These are phyloP conservation scores for Tricholoma furcatifolium DNA, from an alignment of 768 basidiomycete genomes.

Conservation along the genomic window DNA sequence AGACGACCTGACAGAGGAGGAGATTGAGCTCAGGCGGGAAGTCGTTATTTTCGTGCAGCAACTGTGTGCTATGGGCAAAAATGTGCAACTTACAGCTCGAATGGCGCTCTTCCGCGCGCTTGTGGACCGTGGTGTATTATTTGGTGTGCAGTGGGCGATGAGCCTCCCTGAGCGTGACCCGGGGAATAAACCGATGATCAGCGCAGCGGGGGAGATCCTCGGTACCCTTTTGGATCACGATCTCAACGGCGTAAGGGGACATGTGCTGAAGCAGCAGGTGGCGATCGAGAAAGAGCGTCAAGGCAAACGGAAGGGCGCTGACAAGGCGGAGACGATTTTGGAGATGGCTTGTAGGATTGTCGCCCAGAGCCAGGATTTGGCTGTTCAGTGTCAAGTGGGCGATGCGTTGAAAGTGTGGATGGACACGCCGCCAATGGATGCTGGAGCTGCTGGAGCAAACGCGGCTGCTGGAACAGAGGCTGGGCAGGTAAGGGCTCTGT, in stretches of 20 bases:
- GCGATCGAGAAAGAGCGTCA: conserved; percentile 68
- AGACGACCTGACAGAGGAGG: conserved; percentile 53
- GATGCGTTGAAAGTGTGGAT: conserved; percentile 84
- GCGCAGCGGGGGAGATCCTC: conserved; percentile 84
- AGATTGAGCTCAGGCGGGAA: conserved; percentile 62
- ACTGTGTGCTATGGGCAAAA: conserved; percentile 94
- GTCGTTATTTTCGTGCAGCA: conserved; percentile 90
- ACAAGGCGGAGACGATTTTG: conserved; percentile 71
- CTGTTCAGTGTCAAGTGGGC: conserved; percentile 86
- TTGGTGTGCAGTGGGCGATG: conserved; percentile 92
- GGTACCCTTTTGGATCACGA: conserved; percentile 89
- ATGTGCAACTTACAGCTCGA: conserved; percentile 86
- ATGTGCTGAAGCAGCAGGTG: conserved; percentile 78
- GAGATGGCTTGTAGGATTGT: conserved; percentile 75
- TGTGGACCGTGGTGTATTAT: conserved; percentile 84
- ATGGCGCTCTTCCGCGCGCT: conserved; percentile 83
- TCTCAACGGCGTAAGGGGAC: conserved; percentile 78
- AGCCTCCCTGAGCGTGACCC: conserved; percentile 59
- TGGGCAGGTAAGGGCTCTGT: conserved; percentile 21
- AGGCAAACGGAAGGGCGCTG: conserved; percentile 52
- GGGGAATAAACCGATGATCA: conserved; percentile 56
- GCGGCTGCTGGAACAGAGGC: conserved; percentile 33
- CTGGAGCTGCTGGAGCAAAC: conserved; percentile 21
- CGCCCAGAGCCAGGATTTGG: conserved; percentile 77
- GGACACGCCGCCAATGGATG: conserved; percentile 61